Evolutionary conservation across 2,329 filamentous ascomycete genomes (phyloP).

Genomic region (Pseudogymnoascus sp.): DNA sequence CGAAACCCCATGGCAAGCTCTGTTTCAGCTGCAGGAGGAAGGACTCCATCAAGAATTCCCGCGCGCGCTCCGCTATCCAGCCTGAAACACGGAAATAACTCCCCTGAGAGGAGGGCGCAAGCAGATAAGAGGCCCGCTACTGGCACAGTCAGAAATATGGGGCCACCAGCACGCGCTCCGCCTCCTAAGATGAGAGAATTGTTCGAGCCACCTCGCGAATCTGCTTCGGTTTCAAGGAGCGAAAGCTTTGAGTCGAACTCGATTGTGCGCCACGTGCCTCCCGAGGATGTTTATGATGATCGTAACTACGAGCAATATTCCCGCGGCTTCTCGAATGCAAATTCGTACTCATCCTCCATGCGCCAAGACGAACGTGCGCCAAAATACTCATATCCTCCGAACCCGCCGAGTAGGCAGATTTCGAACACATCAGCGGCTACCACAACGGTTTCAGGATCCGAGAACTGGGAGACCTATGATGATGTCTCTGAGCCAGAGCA

Average conservation of each 20-base stretch:
- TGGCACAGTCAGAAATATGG: constrained; percentile 37
- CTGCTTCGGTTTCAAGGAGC: constrained; percentile 43
- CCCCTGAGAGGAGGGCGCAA: constrained; percentile 58
- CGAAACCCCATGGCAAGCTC: constrained; percentile 22
- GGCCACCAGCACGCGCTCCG: constrained; percentile 55
- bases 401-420: constrained; percentile 51
- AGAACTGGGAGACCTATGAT: constrained; percentile 98
- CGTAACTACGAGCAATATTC: constrained; percentile 32
- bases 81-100: constrained; percentile 67
- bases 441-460: constrained; percentile 72
- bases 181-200: constrained; percentile 92
- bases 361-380: constrained; percentile 32
- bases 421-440: constrained; percentile 55
- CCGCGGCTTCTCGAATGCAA: constrained; percentile 17
- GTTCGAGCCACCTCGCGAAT: constrained; percentile 44
- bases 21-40: constrained; percentile 24
- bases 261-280: constrained; percentile 54
- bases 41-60: constrained; percentile 63
- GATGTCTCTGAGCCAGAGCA: constrained; percentile 70
- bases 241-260: constrained; percentile 43
- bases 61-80: constrained; percentile 62
- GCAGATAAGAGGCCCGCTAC: constrained; percentile 19
- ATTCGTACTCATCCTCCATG: constrained; percentile 33
- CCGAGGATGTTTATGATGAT: constrained; percentile 85
- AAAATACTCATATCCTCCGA: constrained; percentile 23